Percentiles rank a stretch among this genome's conserved stretches.
These are phyloP conservation scores for Dillenia turbinata DNA, from an alignment of 164 flowering plant genomes.

Conservation along the genomic window DNA sequence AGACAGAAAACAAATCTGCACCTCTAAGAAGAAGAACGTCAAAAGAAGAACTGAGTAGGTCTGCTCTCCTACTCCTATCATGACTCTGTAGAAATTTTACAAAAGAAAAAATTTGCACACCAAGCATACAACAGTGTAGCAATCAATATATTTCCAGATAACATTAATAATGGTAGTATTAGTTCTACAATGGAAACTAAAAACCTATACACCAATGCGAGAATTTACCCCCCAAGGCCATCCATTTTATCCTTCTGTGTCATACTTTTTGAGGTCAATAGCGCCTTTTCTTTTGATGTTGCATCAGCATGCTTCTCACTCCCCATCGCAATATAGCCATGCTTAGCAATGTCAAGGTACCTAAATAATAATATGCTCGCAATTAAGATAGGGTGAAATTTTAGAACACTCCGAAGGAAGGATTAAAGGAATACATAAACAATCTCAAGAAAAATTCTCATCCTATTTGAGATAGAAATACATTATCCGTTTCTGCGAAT, in stretches of 20 bases:
- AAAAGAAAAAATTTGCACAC: neutral
- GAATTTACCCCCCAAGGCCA: conserved; percentile 71
- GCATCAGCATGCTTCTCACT: conserved; percentile 16
- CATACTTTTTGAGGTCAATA: conserved; percentile 19
- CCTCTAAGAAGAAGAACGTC: conserved; percentile 82
- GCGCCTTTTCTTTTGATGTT: conserved; percentile 32
- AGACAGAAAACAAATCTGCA: conserved; percentile 11
- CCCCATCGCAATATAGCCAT: conserved; percentile 66
- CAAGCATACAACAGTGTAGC: neutral
- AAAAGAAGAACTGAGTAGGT: conserved; percentile 67
- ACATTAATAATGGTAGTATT: neutral
- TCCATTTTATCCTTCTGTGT: conserved; percentile 37
- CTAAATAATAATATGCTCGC: conserved; percentile 25
- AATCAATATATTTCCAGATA: conserved; percentile 1
- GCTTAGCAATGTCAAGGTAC: conserved; percentile 92
- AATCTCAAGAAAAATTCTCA: too few species aligned
- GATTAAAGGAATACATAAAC: too few species aligned
- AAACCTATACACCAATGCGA: conserved; percentile 1
- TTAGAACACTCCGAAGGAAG: too few species aligned
- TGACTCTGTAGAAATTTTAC: conserved; percentile 34
- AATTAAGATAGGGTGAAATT: neutral
- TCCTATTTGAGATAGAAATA: too few species aligned
- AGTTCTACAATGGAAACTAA: neutral
- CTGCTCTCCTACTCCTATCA: conserved; percentile 80
- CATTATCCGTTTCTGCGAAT: too few species aligned